Evolutionary conservation across 805 yeast species (phyloP), one percentile per base, ranked within the genome.

Genomic region (Spathaspora boniae): DNA sequence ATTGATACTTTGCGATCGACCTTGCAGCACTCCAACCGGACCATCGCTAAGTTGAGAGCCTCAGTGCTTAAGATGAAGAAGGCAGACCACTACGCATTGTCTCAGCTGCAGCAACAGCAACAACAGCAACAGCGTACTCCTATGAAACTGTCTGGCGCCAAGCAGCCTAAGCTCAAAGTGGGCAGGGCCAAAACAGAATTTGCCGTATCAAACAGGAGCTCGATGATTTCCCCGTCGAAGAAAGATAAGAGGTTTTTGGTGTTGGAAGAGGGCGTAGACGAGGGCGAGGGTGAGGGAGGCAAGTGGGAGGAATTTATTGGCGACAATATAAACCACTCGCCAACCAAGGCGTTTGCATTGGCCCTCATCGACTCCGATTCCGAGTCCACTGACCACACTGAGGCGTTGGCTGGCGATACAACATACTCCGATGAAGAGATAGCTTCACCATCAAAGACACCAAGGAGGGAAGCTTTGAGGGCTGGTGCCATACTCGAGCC

Each of bases 1-100:
- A 61, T 74, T 2, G 89, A 85, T 48, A 80, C 88, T 1, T 58
- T 83, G 44, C 69, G 72, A 43, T 71, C 82, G 0, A 80, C 84
- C 16, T 65, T 86, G 45, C 66, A 69, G 12, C 85, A 74, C 56
- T 82, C 89, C 4, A 76, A 80, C 47, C 68, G 71, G 41, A 72
- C 78, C 2, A 78, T 84, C 31, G 60, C 76, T n/a, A 79, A 72
- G 46, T 65, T 83, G 42, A 72, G 83, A 52, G 60, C 67, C 15
- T 63, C 70, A 2, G 48, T 76, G 7, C 51, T 73, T 40, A 76
- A 74, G 50, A 55, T 61, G 32, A 70, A 62, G 43, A 49, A 56
- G 8, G 72, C 71, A 33, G 34, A 46, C 37, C 31, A 28, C 8
- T 18, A 26, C 15, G 46, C 47, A 35, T 47, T 51, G 23, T 38